Conservation (phyloP, 2,329 filamentous ascomycete genomes). For the Pseudogymnoascus verrucosus region DNA sequence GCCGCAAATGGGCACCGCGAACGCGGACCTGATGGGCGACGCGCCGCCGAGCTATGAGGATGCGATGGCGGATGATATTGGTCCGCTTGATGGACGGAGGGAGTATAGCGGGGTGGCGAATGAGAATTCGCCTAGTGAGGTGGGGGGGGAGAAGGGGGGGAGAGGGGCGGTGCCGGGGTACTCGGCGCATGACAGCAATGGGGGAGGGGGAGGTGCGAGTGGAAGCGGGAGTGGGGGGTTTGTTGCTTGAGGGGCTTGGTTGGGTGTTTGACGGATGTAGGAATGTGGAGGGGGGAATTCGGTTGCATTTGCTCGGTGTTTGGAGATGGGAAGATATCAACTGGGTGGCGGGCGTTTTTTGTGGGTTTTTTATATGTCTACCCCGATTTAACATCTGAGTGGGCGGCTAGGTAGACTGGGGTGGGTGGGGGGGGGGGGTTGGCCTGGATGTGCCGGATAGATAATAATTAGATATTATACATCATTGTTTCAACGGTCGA, state of each 20-base stretch:
- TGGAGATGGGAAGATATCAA: conserved; percentile 1
- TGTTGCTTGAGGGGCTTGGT: neutral
- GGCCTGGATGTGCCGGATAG: neutral
- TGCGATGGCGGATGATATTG: conserved; percentile 69
- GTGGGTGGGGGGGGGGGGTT: too few species aligned
- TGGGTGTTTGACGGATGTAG: too few species aligned
- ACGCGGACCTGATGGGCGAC: conserved; percentile 51
- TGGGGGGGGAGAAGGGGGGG: conserved; percentile 18
- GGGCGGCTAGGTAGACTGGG: neutral
- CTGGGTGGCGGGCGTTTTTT: neutral
- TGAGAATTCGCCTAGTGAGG: conserved; percentile 48
- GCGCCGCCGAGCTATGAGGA: conserved; percentile 95
- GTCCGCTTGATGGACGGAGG: conserved; percentile 62
- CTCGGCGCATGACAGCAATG: neutral
- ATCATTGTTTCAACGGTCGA: neutral
- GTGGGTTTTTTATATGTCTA: neutral
- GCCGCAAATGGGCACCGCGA: conserved; percentile 44
- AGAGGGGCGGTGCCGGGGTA: neutral
- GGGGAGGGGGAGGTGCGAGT: neutral
- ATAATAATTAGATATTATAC: neutral
- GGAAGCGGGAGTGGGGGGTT: neutral
- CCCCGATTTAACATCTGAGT: neutral
- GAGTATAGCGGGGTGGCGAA: conserved; percentile 59
- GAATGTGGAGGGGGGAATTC: too few species aligned
- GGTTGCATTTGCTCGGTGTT: conserved; percentile 1